A percentile compares a stretch with the other conserved stretches of the same genome.
Evolutionary conservation across 257 asterid species (phyloP).

Genomic region (Vinca minor): DNA sequence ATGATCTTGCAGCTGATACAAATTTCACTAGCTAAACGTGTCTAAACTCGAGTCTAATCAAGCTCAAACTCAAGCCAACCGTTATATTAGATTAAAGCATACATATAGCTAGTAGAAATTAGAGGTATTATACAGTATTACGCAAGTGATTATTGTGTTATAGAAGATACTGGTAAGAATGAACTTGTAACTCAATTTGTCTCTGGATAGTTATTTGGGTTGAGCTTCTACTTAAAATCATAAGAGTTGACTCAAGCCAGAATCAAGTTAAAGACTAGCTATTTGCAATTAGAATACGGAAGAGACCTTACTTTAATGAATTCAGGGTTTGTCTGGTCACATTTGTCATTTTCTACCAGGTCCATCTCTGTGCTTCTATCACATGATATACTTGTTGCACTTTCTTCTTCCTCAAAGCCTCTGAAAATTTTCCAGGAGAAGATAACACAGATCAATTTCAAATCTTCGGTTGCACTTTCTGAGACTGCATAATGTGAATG

Average conservation of each 20-base stretch:
- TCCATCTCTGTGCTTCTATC: conserved; percentile 36
- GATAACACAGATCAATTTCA: conserved; percentile 1
- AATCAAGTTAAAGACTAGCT: neutral
- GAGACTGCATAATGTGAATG: neutral
- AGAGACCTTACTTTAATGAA: conserved; percentile 60
- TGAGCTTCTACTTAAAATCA: neutral
- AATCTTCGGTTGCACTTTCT: neutral
- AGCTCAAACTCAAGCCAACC: no score
- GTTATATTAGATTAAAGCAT: neutral
- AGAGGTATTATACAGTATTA: neutral
- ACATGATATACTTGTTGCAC: conserved; percentile 25
- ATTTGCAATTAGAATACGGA: conserved; percentile 1
- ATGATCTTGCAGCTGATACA: neutral
- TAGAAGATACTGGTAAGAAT: neutral
- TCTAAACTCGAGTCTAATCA: neutral
- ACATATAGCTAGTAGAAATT: neutral
- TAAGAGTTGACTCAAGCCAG: neutral
- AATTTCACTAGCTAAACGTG: neutral
- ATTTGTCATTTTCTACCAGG: conserved; percentile 22
- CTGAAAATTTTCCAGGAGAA: conserved; percentile 33
- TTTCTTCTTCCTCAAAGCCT: conserved; percentile 43
- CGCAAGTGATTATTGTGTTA: neutral
- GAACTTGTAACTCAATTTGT: neutral
- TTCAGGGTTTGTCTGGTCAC: conserved; percentile 24
- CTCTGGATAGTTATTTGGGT: neutral